phyloP scores from a whole-genome alignment of 352 stramenopile species.

The Phytophthora palmivora region DNA sequence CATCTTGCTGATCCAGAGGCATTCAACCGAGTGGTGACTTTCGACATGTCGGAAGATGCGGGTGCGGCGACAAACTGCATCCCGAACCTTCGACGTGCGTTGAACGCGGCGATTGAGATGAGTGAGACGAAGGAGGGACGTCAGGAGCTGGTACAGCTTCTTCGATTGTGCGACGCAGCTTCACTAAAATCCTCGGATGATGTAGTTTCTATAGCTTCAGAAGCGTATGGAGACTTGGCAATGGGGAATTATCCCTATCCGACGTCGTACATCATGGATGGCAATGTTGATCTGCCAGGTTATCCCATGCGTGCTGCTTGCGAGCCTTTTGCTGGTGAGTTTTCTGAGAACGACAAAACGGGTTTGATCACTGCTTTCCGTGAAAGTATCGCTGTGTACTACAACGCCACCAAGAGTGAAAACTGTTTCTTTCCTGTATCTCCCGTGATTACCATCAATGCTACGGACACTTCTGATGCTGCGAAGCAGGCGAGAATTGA shows the following conservation, averaged over 20 bases:
- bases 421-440: constrained; percentile 40
- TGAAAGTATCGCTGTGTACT: constrained; percentile 53
- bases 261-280: constrained; percentile 61
- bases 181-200: constrained; percentile 32
- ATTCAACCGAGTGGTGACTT: constrained; percentile 52
- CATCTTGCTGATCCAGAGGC: constrained; percentile 48
- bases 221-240: constrained; percentile 41
- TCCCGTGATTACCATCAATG: neutral
- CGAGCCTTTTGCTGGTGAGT: constrained; percentile 35
- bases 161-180: constrained; percentile 40
- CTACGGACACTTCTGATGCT: constrained; percentile 16
- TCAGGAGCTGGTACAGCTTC: constrained; percentile 27
- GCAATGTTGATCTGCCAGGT: constrained; percentile 38
- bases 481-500: constrained; percentile 45
- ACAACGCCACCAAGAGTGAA: constrained; percentile 50
- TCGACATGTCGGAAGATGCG: constrained; percentile 46
- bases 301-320: constrained; percentile 52
- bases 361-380: constrained; percentile 41
- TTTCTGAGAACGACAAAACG: constrained; percentile 21
- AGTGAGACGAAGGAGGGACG: constrained; percentile 28
- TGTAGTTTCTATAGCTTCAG: constrained; percentile 21
- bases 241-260: constrained; percentile 63
- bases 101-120: constrained; percentile 23
- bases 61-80: constrained; percentile 47
- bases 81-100: constrained; percentile 38